Evolutionary conservation across 139 green algal genomes (phyloP), one percentile per base, ranked within the genome.

Genomic region (Chlorella vulgaris): DNA sequence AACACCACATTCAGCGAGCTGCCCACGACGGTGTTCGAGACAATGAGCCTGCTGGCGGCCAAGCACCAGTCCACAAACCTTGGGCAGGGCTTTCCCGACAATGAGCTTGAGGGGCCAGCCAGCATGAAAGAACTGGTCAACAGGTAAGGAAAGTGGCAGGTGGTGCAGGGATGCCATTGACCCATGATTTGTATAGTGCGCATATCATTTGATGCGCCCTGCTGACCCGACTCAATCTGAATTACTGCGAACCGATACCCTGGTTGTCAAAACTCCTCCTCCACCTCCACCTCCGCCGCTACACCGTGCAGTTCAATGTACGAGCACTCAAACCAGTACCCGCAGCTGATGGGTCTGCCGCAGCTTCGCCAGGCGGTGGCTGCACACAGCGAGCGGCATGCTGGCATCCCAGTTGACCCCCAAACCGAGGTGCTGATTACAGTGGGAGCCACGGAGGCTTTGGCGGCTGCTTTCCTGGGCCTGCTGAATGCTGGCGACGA

Each of bases 401-500:
- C 69, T 28, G 58, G 58, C 33, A 42, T 96, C 4, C 60, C 83
- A 0, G 80, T 92, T 21, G 86, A 94, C 80, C 90, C 84, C 87
- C 63, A 86, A 24, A 88, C 77, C 7, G 88, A 97, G 76, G 89
- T 86, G 28, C 84, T 97, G 6, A 58, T 97, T 13, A 96, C 93
- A 2, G 76, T 90, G 18, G 93, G 93, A 22, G 93, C 93, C 19
- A 96, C 93, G 22, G 93, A 97, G 85, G 93, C 91, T 28, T 86
- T 97, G 33, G 92, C 93, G 0, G 76, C 88, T 0, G 83, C 87
- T 4, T 93, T 97, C 69, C 83, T 97, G 78, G 93, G 88, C 0
- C 84, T 97, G 26, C 40, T 95, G 31, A 94, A 96, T 62, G 83
- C 78, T 7, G 93, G 93, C 0, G 93, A 97, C 58, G 92, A 97